Evolutionary conservation across 2,329 filamentous ascomycete species (phyloP).

Genomic region (Alternaria sp.): DNA sequence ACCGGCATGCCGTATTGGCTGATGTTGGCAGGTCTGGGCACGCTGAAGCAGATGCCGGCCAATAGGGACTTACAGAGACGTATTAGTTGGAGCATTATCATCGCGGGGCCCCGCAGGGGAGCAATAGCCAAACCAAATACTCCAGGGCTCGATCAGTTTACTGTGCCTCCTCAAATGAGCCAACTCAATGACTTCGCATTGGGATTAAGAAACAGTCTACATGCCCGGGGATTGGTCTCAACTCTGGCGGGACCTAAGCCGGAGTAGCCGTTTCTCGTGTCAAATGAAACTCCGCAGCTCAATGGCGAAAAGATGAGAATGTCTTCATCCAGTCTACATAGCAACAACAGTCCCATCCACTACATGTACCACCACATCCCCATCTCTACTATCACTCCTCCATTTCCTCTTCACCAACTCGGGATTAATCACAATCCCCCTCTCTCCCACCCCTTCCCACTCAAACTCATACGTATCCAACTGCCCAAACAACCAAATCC

Average conservation of each 20-base stretch:
- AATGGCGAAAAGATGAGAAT: neutral
- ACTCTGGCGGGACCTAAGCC: neutral
- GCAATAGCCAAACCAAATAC: neutral
- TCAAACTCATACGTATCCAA: slow-evolving; percentile 31
- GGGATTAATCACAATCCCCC: slow-evolving; percentile 32
- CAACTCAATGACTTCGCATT: neutral
- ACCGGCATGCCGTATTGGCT: slow-evolving; percentile 16
- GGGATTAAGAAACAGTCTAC: neutral
- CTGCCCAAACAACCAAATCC: slow-evolving; percentile 40
- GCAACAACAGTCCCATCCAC: slow-evolving; percentile 15
- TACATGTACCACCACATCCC: slow-evolving; percentile 1
- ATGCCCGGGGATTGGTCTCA: neutral
- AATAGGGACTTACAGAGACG: neutral
- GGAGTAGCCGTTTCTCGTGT: neutral
- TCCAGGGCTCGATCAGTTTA: neutral
- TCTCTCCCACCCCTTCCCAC: slow-evolving; percentile 32
- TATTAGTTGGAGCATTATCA: neutral
- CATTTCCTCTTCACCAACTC: slow-evolving; percentile 20
- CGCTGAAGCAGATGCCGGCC: neutral
- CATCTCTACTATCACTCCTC: neutral
- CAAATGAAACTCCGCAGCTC: neutral
- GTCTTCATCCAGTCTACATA: neutral
- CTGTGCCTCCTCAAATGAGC: neutral
- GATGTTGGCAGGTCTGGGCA: slow-evolving; percentile 11
- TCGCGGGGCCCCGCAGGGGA: neutral